These are phyloP conservation scores for Thinopyrum elongatum DNA, from an alignment of 176 grass and related monocot species.

Conservation along the genomic window DNA sequence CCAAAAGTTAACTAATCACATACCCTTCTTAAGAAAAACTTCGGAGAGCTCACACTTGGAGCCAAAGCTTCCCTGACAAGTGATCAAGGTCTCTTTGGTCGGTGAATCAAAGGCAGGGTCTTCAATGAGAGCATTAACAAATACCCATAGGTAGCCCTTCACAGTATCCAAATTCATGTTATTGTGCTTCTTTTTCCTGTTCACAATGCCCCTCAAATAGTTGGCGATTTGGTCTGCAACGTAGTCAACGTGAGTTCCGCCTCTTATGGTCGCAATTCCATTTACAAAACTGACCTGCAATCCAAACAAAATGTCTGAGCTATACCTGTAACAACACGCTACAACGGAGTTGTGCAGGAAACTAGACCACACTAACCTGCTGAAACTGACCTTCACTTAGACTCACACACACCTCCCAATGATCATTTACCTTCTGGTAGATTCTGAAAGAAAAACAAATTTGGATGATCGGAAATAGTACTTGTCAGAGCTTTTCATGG, in stretches of 20 bases:
- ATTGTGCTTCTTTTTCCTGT: conserved; percentile 77
- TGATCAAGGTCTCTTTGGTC: conserved; percentile 88
- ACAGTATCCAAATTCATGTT: conserved; percentile 65
- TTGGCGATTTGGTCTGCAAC: conserved; percentile 79
- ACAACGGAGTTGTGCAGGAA: background rate
- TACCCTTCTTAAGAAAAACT: conserved; percentile 62
- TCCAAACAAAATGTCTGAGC: background rate
- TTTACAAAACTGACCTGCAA: conserved; percentile 87
- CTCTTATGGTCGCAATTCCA: conserved; percentile 79
- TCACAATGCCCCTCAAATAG: conserved; percentile 57
- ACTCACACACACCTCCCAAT: conserved; percentile 80
- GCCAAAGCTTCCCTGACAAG: conserved; percentile 72
- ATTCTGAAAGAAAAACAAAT: conserved; percentile 31
- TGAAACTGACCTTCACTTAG: conserved; percentile 83
- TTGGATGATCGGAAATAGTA: background rate
- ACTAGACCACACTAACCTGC: conserved; percentile 37
- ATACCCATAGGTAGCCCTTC: conserved; percentile 77
- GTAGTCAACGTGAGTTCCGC: conserved; percentile 82
- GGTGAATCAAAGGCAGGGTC: conserved; percentile 89
- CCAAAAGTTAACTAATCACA: background rate
- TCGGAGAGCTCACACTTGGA: conserved; percentile 66
- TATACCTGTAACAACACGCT: background rate
- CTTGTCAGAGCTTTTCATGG: background rate
- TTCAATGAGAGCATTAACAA: conserved; percentile 79
- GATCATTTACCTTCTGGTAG: conserved; percentile 54